Conservation (phyloP, 192 early-diverging fungal species). For the Nowakowskiella sp. region DNA sequence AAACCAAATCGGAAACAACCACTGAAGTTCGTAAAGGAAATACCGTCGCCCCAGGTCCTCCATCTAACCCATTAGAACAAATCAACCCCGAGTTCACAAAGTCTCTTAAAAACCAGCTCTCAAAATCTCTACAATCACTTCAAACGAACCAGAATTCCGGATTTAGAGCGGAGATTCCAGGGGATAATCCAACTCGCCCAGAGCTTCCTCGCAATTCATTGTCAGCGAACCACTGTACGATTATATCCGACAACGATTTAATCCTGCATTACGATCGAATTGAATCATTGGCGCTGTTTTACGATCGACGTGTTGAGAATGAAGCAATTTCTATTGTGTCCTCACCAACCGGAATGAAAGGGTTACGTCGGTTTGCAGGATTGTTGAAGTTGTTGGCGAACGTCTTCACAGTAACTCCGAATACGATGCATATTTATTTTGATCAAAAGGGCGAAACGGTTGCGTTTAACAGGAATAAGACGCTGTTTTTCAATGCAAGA, state of each 20-base stretch:
- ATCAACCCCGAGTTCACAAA: neutral
- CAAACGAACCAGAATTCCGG: conserved; percentile 22
- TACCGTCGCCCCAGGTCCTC: no score
- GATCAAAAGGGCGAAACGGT: conserved; percentile 61
- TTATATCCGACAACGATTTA: conserved; percentile 33
- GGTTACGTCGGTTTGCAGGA: conserved; percentile 21
- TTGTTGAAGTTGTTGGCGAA: conserved; percentile 22
- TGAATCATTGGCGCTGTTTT: neutral
- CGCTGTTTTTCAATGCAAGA: conserved; percentile 77
- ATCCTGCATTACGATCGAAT: neutral
- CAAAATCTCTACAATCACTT: conserved; percentile 22
- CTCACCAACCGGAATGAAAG: neutral
- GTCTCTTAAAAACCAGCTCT: conserved; percentile 26
- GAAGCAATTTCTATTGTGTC: neutral
- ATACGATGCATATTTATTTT: conserved; percentile 67
- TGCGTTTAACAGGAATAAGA: conserved; percentile 69
- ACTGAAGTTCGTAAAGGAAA: no score
- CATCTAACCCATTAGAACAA: conserved; percentile 1
- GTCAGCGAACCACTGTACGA: conserved; percentile 19
- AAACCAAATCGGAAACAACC: no score
- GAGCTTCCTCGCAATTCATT: conserved; percentile 15
- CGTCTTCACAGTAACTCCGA: conserved; percentile 56
- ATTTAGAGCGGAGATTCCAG: conserved; percentile 30
- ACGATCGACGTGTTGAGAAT: no score
- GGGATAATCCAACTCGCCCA: conserved; percentile 19